Conservation (phyloP, 2,329 filamentous ascomycete genomes). For the Microdochium nivale region DNA sequence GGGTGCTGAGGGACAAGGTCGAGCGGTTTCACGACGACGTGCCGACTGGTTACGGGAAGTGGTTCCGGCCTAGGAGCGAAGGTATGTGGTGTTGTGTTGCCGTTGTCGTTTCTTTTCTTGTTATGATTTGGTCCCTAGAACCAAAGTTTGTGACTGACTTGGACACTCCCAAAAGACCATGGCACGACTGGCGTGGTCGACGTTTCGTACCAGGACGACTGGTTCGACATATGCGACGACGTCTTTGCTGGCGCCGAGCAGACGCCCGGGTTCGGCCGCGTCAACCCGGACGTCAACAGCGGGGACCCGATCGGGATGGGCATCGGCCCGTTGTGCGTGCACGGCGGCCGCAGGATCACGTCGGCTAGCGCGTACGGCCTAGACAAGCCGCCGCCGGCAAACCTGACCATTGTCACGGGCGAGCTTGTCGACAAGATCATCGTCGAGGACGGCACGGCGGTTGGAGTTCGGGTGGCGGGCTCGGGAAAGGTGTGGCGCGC, state of each 20-base stretch:
- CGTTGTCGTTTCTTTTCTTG: not conserved
- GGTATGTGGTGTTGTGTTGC: conserved; percentile 4
- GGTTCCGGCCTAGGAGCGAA: conserved; percentile 18
- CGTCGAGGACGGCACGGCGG: conserved; percentile 1
- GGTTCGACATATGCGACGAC: conserved; percentile 6
- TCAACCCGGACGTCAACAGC: conserved; percentile 11
- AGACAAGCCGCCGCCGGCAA: conserved; percentile 1
- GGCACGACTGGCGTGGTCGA: conserved; percentile 8
- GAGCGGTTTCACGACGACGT: conserved; percentile 35
- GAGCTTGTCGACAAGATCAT: conserved; percentile 6
- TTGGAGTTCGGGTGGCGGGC: conserved; percentile 4
- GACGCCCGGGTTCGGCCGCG: conserved; percentile 3
- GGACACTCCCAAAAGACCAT: conserved; percentile 7
- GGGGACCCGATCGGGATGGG: conserved; percentile 13
- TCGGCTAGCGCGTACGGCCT: conserved; percentile 28
- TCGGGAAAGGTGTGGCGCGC: conserved; percentile 6
- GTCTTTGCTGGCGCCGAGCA: conserved; percentile 8
- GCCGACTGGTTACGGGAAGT: conserved; percentile 19
- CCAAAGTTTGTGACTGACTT: not conserved
- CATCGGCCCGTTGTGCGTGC: conserved; percentile 11
- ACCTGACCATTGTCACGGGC: conserved; percentile 6
- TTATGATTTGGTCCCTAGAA: too few species aligned
- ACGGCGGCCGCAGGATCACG: conserved; percentile 27
- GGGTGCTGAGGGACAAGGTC: conserved; percentile 30
- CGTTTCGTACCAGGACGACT: conserved; percentile 10